Conservation (phyloP, 176 grass and related monocot species). For the Carex kokanica region DNA sequence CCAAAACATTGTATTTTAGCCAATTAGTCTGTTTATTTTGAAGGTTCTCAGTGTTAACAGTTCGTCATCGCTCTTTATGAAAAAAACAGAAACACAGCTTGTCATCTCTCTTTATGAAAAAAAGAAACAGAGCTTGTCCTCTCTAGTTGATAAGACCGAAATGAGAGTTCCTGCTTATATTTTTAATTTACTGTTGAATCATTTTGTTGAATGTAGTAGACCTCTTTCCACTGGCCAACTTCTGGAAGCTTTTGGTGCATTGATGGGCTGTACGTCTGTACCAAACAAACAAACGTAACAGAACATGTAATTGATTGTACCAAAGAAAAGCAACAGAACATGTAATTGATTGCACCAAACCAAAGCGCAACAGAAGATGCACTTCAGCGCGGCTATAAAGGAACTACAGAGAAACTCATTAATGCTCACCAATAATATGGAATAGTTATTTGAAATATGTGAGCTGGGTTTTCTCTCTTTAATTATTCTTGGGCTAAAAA, state of each 20-base stretch:
- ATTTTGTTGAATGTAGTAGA: neutral
- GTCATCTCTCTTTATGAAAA: neutral
- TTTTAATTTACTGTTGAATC: neutral
- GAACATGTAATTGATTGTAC: neutral
- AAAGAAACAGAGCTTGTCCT: neutral
- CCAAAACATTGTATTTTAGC: neutral
- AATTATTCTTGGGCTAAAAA: neutral
- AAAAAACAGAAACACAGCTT: neutral
- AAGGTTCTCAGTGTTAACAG: neutral
- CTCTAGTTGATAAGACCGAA: neutral
- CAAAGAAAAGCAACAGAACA: neutral
- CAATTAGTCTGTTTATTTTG: slow-evolving; percentile 13
- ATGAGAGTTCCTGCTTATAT: neutral
- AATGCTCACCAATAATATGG: neutral
- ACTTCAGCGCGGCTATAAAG: neutral
- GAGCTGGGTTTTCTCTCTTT: neutral
- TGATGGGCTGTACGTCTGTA: neutral
- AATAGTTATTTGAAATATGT: neutral
- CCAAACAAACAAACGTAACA: neutral
- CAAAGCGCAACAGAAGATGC: neutral
- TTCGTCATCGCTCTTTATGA: neutral
- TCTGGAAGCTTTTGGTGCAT: neutral
- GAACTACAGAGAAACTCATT: neutral
- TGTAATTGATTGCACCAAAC: neutral
- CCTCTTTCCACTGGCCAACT: neutral